Evolutionary conservation across 1,139 yeast genomes (phyloP).

Genomic region (Kodamaea derodonti): DNA sequence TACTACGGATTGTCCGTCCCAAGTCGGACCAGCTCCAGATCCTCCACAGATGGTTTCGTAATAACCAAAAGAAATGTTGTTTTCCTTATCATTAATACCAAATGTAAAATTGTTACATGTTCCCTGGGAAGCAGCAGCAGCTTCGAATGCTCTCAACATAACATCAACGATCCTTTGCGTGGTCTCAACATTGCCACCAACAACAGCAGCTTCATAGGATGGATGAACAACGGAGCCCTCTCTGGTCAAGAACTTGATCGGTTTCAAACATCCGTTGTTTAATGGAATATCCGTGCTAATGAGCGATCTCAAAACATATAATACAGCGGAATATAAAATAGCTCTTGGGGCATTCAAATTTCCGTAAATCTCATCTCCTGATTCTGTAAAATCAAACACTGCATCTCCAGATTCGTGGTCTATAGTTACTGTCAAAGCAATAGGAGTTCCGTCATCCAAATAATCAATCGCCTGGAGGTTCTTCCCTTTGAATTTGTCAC

Average conservation of each 20-base stretch:
- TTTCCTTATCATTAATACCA: constrained; percentile 38
- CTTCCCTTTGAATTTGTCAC: constrained; percentile 33
- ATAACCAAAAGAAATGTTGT: constrained; percentile 40
- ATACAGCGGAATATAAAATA: constrained; percentile 74
- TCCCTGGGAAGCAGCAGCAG: constrained; percentile 59
- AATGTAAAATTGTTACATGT: constrained; percentile 50
- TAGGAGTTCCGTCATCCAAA: constrained; percentile 44
- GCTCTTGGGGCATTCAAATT: constrained; percentile 53
- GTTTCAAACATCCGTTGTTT: constrained; percentile 79
- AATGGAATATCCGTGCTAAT: constrained; percentile 77
- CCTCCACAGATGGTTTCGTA: constrained; percentile 51
- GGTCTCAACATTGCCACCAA: constrained; percentile 87
- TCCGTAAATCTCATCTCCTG: constrained; percentile 44
- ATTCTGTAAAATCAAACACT: constrained; percentile 37
- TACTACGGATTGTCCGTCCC: constrained; percentile 47
- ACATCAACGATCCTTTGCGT: constrained; percentile 83
- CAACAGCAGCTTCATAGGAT: constrained; percentile 75
- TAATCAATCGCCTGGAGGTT: constrained; percentile 34
- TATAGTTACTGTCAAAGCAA: constrained; percentile 32
- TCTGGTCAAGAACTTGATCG: constrained; percentile 63
- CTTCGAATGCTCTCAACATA: constrained; percentile 67
- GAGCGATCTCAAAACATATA: constrained; percentile 72
- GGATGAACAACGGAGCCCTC: constrained; percentile 70
- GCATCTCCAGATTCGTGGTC: constrained; percentile 35
- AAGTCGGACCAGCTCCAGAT: constrained; percentile 47